A percentile compares a stretch with the other conserved stretches of the same genome.
Conservation (phyloP, 805 yeast species). For the Saccharomycopsis olivae region DNA sequence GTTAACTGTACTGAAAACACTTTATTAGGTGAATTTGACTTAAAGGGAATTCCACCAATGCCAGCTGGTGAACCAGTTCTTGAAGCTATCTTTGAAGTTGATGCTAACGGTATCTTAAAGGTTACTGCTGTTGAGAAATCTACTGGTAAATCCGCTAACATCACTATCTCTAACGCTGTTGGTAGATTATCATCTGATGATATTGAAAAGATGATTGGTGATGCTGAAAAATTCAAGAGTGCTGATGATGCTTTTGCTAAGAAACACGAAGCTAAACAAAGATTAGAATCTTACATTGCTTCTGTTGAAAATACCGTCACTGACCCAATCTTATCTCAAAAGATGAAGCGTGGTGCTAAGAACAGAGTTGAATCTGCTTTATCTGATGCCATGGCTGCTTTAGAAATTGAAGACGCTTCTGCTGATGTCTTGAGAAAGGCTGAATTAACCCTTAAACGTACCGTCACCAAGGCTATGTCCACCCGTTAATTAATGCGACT, state of each 20-base stretch:
- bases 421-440: conserved; percentile 99
- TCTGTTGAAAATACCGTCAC: conserved; percentile 92
- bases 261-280: conserved; percentile 98
- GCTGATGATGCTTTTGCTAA: conserved; percentile 99
- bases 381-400: conserved; percentile 96
- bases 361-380: conserved; percentile 96
- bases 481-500: conserved; percentile 60
- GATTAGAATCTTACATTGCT: conserved; percentile 96
- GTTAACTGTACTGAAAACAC: conserved; percentile 97
- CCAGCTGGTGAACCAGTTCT: conserved; percentile 99
- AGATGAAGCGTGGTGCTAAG: conserved; percentile 94
- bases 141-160: conserved; percentile 96
- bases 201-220: conserved; percentile 96
- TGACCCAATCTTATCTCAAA: conserved; percentile 96
- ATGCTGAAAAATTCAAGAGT: conserved; percentile 98
- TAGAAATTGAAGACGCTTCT: conserved; percentile 82
- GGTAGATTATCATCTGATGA: conserved; percentile 96
- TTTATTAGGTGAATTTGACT: conserved; percentile 95
- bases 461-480: conserved; percentile 98
- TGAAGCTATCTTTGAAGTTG: conserved; percentile 98
- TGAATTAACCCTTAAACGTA: conserved; percentile 97
- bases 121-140: conserved; percentile 98
- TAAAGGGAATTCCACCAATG: conserved; percentile 96
- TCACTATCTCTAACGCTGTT: conserved; percentile 97
- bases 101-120: conserved; percentile 99